Conservation (phyloP, 306 rosid genomes). For the Prunus padus region DNA sequence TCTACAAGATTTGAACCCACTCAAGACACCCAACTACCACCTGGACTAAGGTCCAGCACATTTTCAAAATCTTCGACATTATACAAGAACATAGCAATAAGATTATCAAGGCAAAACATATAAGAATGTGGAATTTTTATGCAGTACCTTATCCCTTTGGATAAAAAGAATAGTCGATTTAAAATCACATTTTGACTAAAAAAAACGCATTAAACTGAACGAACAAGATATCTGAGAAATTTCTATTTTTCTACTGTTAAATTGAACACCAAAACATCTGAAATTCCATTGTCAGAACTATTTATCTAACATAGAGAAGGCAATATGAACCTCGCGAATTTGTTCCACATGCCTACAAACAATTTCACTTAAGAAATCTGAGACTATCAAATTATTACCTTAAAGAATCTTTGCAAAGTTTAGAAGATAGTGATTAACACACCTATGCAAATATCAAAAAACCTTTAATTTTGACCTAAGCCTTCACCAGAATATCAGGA, state of each 20-base stretch:
- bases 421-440: not conserved
- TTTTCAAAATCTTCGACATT: conserved; percentile 13
- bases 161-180: not conserved
- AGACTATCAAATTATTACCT: not conserved
- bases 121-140: not conserved
- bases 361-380: not conserved
- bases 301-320: not conserved
- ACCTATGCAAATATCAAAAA: not conserved
- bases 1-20: not conserved
- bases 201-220: not conserved
- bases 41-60: not conserved
- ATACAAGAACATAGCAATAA: conserved; percentile 26
- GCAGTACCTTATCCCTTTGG: not conserved
- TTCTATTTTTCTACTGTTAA: not conserved
- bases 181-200: not conserved
- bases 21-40: conserved; percentile 1
- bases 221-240: too few relatives aligned
- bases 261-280: conserved; percentile 2
- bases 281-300: not conserved
- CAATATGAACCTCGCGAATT: not conserved
- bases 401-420: not conserved
- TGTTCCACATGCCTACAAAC: not conserved
- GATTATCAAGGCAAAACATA: conserved; percentile 21
- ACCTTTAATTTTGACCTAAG: not conserved
- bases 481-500: not conserved